A percentile compares a stretch with the other conserved stretches of the same genome.
phyloP scores from a whole-genome alignment of 352 stramenopile species.

The Phytopythium vexans region DNA sequence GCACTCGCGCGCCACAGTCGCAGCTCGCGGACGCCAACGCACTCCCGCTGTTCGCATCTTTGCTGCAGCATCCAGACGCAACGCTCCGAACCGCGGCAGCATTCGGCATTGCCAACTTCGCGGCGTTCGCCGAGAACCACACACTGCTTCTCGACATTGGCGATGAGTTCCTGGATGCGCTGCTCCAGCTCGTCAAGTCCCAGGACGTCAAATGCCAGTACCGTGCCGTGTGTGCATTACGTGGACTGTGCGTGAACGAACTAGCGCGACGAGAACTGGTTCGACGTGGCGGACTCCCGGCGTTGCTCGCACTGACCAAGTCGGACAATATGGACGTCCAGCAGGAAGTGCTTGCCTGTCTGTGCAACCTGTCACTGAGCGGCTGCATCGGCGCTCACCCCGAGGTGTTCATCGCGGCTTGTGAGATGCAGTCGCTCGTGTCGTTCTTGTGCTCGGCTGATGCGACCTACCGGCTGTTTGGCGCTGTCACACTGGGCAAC shows the following conservation, averaged over 20 bases:
- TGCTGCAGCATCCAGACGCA: constrained; percentile 81
- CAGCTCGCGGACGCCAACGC: constrained; percentile 75
- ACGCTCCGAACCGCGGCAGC: constrained; percentile 87
- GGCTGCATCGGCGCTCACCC: constrained; percentile 92
- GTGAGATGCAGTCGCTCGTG: constrained; percentile 90
- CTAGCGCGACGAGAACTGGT: constrained; percentile 89
- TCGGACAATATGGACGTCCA: constrained; percentile 94
- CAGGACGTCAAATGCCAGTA: constrained; percentile 87
- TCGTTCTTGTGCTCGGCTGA: constrained; percentile 95
- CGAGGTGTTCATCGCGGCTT: constrained; percentile 85
- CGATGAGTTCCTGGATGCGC: constrained; percentile 38
- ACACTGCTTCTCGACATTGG: constrained; percentile 63
- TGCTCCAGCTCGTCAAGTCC: constrained; percentile 54
- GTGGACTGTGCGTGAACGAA: constrained; percentile 90
- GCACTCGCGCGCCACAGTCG: constrained; percentile 76
- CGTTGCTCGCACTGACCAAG: constrained; percentile 88
- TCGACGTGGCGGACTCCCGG: constrained; percentile 74
- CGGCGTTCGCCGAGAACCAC: constrained; percentile 91
- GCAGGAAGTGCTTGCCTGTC: constrained; percentile 93
- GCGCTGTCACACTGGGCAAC: constrained; percentile 94
- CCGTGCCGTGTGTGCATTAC: constrained; percentile 86
- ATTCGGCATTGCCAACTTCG: constrained; percentile 94
- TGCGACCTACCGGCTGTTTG: constrained; percentile 94
- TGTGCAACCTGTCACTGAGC: constrained; percentile 97
- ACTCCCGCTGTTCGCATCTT: constrained; percentile 61